Evolutionary conservation across 768 basidiomycete genomes (phyloP).

Genomic region (Termitomyces sp.): DNA sequence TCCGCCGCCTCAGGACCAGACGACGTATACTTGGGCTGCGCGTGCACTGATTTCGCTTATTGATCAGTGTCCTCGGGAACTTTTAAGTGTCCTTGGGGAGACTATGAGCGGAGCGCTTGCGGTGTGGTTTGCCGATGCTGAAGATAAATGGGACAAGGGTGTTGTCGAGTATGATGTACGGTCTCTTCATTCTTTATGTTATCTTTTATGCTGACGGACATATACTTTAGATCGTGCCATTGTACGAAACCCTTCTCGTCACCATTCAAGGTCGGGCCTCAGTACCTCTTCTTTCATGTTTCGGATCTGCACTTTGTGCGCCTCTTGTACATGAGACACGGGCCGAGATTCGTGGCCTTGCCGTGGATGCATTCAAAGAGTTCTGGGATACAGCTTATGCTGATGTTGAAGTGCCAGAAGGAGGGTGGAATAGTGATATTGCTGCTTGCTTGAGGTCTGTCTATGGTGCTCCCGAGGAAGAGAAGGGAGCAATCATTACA

Average conservation of each 20-base stretch:
- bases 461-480: conserved; percentile 5
- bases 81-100: conserved; percentile 19
- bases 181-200: conserved; percentile 10
- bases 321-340: conserved; percentile 49
- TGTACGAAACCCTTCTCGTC: conserved; percentile 61
- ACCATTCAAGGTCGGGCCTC: conserved; percentile 43
- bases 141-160: conserved; percentile 41
- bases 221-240: conserved; percentile 47
- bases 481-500: neutral
- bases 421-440: conserved; percentile 55
- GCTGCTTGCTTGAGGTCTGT: conserved; percentile 20
- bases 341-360: conserved; percentile 37
- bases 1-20: conserved; percentile 57
- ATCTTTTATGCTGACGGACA: neutral
- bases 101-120: conserved; percentile 44
- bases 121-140: conserved; percentile 65
- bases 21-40: conserved; percentile 59
- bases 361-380: conserved; percentile 51
- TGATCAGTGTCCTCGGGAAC: conserved; percentile 45
- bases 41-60: conserved; percentile 51
- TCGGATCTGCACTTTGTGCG: conserved; percentile 53
- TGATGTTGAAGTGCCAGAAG: conserved; percentile 32
- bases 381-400: conserved; percentile 59
- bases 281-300: conserved; percentile 35
- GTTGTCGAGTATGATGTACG: conserved; percentile 61